A percentile compares a stretch with the other conserved stretches of the same genome.
Conservation (phyloP, 495 filamentous ascomycete species). For the Penicillium mononematosum region DNA sequence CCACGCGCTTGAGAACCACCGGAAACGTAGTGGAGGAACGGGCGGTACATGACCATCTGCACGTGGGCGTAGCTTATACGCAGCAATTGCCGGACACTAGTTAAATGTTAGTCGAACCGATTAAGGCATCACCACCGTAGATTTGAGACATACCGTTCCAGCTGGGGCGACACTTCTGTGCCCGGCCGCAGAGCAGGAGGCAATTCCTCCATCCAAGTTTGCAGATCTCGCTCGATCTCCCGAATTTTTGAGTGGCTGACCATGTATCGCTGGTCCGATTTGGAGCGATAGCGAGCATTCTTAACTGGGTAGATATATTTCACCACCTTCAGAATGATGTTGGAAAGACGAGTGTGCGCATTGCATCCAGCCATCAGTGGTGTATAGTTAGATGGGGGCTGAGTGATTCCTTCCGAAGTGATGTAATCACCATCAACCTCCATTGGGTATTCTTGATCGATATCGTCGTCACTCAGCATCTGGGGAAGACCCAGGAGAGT, state of each 20-base stretch:
- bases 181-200: constrained; percentile 73
- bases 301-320: constrained; percentile 90
- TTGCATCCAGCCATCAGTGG: constrained; percentile 80
- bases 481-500: constrained; percentile 83
- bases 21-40: constrained; percentile 93
- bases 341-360: constrained; percentile 76
- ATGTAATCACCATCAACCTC: constrained; percentile 93
- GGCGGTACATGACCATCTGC: constrained; percentile 92
- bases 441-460: constrained; percentile 83
- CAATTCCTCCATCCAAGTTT: constrained; percentile 78
- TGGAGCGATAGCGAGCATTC: constrained; percentile 49
- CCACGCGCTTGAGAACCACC: constrained; percentile 61
- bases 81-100: constrained; percentile 79
- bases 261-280: constrained; percentile 66
- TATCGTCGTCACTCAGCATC: constrained; percentile 81
- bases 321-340: constrained; percentile 79
- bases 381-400: constrained; percentile 70
- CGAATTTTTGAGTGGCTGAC: constrained; percentile 86
- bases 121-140: neutral
- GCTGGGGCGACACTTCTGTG: constrained; percentile 66
- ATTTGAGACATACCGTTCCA: constrained; percentile 66
- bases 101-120: constrained; percentile 7
- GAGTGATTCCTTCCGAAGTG: constrained; percentile 68
- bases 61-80: constrained; percentile 87
- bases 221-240: constrained; percentile 85